phyloP scores from a whole-genome alignment of 1,284 basidiomycete species.

The Exobasidium rhododendri region DNA sequence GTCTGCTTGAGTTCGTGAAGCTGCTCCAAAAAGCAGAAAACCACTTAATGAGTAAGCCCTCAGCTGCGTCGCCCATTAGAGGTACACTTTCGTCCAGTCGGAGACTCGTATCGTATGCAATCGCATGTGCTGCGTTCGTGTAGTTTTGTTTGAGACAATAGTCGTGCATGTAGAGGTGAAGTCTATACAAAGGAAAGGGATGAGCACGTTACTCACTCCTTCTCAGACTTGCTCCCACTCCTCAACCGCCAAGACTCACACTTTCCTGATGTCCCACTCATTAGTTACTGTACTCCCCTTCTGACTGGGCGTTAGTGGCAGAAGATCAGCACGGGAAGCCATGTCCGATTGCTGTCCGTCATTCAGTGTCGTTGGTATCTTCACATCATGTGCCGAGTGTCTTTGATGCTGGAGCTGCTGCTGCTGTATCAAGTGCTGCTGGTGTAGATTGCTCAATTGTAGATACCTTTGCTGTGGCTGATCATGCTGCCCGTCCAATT shows the following conservation, averaged over 20 bases:
- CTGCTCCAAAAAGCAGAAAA: slow-evolving; percentile 7
- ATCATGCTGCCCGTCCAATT: too few relatives aligned
- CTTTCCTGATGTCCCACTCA: neutral
- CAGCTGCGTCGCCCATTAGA: neutral
- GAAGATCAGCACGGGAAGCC: too few relatives aligned
- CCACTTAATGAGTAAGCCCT: slow-evolving; percentile 7
- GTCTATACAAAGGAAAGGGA: neutral
- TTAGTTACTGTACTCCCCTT: neutral
- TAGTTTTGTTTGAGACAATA: slow-evolving; percentile 9
- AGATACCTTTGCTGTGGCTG: neutral
- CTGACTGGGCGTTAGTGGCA: neutral
- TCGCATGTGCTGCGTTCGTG: slow-evolving; percentile 2
- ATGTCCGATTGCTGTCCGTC: neutral
- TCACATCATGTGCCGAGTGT: neutral
- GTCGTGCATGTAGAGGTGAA: slow-evolving; percentile 13
- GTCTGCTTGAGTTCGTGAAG: neutral
- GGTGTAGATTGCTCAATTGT: neutral
- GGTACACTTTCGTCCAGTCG: slow-evolving; percentile 10
- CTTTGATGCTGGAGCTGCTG: slow-evolving; percentile 12
- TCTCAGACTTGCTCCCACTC: too few relatives aligned
- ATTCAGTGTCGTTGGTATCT: neutral
- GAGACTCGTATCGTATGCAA: slow-evolving; percentile 2
- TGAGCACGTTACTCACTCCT: neutral
- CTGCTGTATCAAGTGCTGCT: slow-evolving; percentile 8
- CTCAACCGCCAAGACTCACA: neutral